A percentile compares a stretch with the other conserved stretches of the same genome.
These are phyloP conservation scores for Botrytis cinerea DNA, from an alignment of 2,329 filamentous ascomycete species.

Conservation along the genomic window DNA sequence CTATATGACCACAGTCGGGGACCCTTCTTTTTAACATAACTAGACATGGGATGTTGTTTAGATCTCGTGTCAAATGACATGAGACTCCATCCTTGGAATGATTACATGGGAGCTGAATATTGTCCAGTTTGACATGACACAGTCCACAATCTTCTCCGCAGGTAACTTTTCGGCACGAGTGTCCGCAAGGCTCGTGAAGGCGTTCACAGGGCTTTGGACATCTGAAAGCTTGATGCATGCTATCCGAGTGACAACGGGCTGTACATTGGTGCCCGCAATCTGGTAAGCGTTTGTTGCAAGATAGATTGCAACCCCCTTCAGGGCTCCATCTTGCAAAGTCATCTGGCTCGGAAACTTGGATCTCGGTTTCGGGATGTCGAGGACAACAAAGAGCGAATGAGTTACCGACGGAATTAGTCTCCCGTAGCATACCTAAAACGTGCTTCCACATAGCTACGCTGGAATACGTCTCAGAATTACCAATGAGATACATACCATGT, in stretches of 20 bases:
- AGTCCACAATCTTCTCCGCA: slow-evolving; percentile 49
- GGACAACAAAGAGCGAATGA: slow-evolving; percentile 58
- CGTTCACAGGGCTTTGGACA: slow-evolving; percentile 51
- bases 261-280: slow-evolving; percentile 52
- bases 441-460: slow-evolving; percentile 64
- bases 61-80: slow-evolving; percentile 50
- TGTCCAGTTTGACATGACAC: slow-evolving; percentile 43
- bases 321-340: slow-evolving; percentile 49
- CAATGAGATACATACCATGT: slow-evolving; percentile 72
- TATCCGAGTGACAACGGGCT: slow-evolving; percentile 50
- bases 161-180: slow-evolving; percentile 45
- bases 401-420: slow-evolving; percentile 50
- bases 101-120: slow-evolving; percentile 44
- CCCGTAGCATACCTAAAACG: slow-evolving; percentile 55
- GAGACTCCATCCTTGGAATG: slow-evolving; percentile 42
- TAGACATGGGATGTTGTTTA: slow-evolving; percentile 50
- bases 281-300: slow-evolving; percentile 36
- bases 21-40: slow-evolving; percentile 50
- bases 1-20: slow-evolving; percentile 56
- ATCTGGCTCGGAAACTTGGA: slow-evolving; percentile 30
- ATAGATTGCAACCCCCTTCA: slow-evolving; percentile 54
- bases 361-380: slow-evolving; percentile 55
- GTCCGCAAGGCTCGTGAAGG: slow-evolving; percentile 47
- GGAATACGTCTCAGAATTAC: slow-evolving; percentile 60
- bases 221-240: slow-evolving; percentile 49